Evolutionary conservation across 176 grass and related monocot genomes (phyloP).

Genomic region (Paspalum notatum): DNA sequence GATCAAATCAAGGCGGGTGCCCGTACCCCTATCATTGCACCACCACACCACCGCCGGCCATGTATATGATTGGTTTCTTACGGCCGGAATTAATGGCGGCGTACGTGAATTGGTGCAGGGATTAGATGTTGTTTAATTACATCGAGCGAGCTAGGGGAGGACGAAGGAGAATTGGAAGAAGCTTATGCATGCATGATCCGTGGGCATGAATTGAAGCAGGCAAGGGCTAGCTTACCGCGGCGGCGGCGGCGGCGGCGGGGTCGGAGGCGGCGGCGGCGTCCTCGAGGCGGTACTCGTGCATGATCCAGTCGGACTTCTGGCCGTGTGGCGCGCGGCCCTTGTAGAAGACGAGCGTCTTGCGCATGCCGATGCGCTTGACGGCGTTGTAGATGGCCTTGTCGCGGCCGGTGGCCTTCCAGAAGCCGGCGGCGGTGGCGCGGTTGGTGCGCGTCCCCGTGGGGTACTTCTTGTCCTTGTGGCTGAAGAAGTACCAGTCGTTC

Average conservation of each 20-base stretch:
- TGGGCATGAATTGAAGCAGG: too few relatives aligned
- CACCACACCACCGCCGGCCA: constrained; percentile 19
- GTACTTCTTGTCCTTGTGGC: constrained; percentile 99
- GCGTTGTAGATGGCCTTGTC: constrained; percentile 95
- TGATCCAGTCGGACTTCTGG: constrained; percentile 92
- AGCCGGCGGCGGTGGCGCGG: constrained; percentile 80
- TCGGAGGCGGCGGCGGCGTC: constrained; percentile 34
- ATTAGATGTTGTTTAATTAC: not conserved
- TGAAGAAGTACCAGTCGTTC: constrained; percentile 99
- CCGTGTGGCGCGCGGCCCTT: constrained; percentile 93
- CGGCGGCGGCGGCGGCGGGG: not conserved
- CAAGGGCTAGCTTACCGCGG: constrained; percentile 3
- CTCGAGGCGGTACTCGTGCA: constrained; percentile 92
- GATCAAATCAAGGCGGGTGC: constrained; percentile 44
- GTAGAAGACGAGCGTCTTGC: constrained; percentile 99
- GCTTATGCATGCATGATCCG: not conserved
- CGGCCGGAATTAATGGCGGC: constrained; percentile 41
- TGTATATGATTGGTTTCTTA: constrained; percentile 54
- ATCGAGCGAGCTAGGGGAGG: not conserved
- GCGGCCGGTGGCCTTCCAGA: constrained; percentile 98
- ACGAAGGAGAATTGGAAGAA: too few relatives aligned
- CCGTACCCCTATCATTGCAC: constrained; percentile 63
- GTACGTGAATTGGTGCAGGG: constrained; percentile 36
- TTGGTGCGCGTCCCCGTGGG: constrained; percentile 96
- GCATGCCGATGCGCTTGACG: constrained; percentile 89